Base-by-base conservation (phyloP, 2,329 filamentous ascomycete species). In the Aspergillus unguis region DNA sequence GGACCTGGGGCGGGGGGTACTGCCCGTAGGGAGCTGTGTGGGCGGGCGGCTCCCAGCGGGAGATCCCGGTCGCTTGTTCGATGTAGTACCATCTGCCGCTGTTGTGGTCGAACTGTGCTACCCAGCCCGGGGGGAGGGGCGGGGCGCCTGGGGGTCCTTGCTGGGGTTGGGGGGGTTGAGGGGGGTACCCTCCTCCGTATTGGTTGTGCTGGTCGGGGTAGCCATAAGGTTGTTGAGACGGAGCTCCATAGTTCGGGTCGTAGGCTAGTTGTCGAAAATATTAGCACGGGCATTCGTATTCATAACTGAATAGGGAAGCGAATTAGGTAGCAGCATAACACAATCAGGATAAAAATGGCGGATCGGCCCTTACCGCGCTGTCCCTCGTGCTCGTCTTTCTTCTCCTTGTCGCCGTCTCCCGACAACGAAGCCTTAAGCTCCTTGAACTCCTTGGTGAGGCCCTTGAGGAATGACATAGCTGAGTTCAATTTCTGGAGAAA, bases 361-460 rank as follows among this genome's bases (percentile, higher is more conserved):
- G 23, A 3, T 47, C 17, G 10, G 23, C 4, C 17, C 38, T 49
- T 7, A 49, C 47, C 37, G 26, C 38, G 47, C 7, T 41, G 23
- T 5, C 23, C 47, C 38, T 49, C 47, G 17, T 38, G n/a, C 38
- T 42, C 38, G 6, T 10, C 3, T 23, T 40, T 25, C 29, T 45
- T 45, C 29, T 45, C 29, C 43, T 45, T 40, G 32, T 40, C 36
- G 9, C 44, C 47, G 5, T 42, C 37, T 10, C 46, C 46, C 17
- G 37, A 33, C 1, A 49, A 38, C 8, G 47, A 42, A 8, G 47
- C 47, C 29, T 49, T 49, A 11, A 49, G 47, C 31, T 49, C 47
- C 38, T 49, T 49, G 47, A 49, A 49, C n/a, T 49, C 47, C 47
- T 49, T 49, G 37, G 47, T 36, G 4, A 49, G 38, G 9, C 26